Evolutionary conservation across 2,329 filamentous ascomycete species (phyloP), one percentile per base, ranked within the genome.

Genomic region (Colletotrichum shisoi): DNA sequence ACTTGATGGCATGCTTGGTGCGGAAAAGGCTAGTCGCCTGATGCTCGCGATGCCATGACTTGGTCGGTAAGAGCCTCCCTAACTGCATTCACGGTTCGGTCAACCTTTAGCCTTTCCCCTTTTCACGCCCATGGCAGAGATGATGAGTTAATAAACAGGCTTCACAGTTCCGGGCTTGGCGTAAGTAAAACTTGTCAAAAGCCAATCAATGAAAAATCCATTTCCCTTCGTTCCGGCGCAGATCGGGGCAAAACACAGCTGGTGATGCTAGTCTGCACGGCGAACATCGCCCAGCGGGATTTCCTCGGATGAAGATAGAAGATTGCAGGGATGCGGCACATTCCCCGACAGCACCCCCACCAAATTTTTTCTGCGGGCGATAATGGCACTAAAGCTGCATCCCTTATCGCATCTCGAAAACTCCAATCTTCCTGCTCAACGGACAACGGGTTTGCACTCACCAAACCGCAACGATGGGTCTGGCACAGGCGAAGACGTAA

Each of bases 391-490:
- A 24, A 34, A 31, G 37, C 61, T 56, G 44, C 37, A 39, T n/a
- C 21, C 46, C 62, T 67, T 62, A 68, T 68, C 66, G 66, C 63
- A 62, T 46, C 46, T 45, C 53, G 21, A 65, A 68, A 56, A 60
- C 42, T 60, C 62, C 42, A 48, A 19, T 65, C 24, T 51, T 62
- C 62, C 42, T 59, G 42, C 49, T 51, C 56, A 42, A 53, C 49
- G 48, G 49, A 56, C 56, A 42, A 53, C 49, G 48, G 49, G 56
- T 59, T 24, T 12, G 31, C 48, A 57, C 54, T 44, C 40, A 49
- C 39, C 62, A 68, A 62, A 66, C 57, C 62, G 52, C 62, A 66
- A 69, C 63, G 52, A 69, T 69, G 68, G 68, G 68, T 59, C 57
- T 69, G 60, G 64, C 68, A 53, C 59, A 69, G 56, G 64, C 61